phyloP scores from a whole-genome alignment of 352 stramenopile genomes.

The Phytophthora capsici region DNA sequence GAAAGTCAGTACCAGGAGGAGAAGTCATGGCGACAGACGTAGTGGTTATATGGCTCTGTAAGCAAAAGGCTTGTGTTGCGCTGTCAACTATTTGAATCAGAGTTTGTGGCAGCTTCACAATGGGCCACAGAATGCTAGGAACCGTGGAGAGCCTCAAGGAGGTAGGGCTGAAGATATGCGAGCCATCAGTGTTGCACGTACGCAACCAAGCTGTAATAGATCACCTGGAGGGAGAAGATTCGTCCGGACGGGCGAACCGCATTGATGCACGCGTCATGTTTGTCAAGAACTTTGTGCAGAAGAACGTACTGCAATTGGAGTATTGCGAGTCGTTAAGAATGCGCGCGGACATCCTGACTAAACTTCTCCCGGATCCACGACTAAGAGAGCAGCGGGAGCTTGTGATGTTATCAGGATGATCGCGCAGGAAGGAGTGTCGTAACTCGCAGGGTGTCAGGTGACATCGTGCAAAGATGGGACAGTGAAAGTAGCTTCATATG shows the following conservation, averaged over 20 bases:
- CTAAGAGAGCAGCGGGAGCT: background rate
- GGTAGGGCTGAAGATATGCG: too few relatives aligned
- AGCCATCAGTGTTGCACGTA: background rate
- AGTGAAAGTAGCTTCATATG: too few relatives aligned
- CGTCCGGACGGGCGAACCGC: background rate
- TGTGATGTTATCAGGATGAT: background rate
- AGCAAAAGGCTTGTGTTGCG: too few relatives aligned
- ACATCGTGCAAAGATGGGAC: too few relatives aligned
- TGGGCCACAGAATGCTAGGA: too few relatives aligned
- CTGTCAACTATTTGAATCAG: too few relatives aligned
- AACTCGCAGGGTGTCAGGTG: too few relatives aligned
- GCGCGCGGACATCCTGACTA: background rate
- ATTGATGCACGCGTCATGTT: background rate
- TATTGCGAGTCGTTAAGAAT: conserved; percentile 3
- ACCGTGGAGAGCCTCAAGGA: too few relatives aligned
- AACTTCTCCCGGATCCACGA: background rate
- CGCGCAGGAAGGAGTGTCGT: background rate
- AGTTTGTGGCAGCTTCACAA: too few relatives aligned
- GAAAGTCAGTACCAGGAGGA: too few relatives aligned
- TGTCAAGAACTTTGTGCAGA: background rate
- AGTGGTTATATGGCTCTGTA: too few relatives aligned
- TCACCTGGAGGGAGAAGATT: background rate
- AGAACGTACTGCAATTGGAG: background rate
- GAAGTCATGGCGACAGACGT: too few relatives aligned
- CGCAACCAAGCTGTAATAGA: background rate